A percentile compares a stretch with the other conserved stretches of the same genome.
These are phyloP conservation scores for Cryptosporidium parvum DNA, from an alignment of 169 alveolate genomes.

Conservation along the genomic window DNA sequence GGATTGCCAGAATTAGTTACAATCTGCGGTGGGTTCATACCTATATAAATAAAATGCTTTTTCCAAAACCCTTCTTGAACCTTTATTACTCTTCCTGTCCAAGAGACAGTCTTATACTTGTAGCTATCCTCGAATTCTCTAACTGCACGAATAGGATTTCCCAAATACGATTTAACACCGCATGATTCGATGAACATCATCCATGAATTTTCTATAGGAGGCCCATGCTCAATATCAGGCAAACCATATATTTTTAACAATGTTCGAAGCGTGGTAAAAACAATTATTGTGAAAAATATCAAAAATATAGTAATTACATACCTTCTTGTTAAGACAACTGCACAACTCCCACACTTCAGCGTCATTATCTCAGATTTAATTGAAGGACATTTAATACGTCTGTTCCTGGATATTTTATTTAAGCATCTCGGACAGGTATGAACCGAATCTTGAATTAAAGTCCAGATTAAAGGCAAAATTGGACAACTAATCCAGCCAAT, in stretches of 20 bases:
- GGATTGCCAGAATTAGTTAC: constrained; percentile 61
- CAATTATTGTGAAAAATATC: constrained; percentile 31
- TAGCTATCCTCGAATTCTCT: constrained; percentile 74
- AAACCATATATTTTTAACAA: constrained; percentile 55
- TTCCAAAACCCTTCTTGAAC: constrained; percentile 77
- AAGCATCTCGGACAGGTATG: constrained; percentile 77
- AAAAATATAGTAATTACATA: constrained; percentile 41
- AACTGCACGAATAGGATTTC: constrained; percentile 76
- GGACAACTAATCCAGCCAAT: constrained; percentile 75
- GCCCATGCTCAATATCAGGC: constrained; percentile 76
- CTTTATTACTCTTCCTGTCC: constrained; percentile 77
- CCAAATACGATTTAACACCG: constrained; percentile 75
- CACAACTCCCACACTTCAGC: constrained; percentile 75
- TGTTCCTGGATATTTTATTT: constrained; percentile 69
- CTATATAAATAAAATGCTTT: constrained; percentile 72
- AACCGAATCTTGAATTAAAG: constrained; percentile 77
- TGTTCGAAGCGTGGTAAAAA: constrained; percentile 52
- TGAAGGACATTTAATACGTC: constrained; percentile 73
- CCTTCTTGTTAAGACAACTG: constrained; percentile 75
- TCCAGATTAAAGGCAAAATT: constrained; percentile 73
- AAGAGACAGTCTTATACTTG: constrained; percentile 67
- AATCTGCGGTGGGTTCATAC: constrained; percentile 71
- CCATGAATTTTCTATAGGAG: constrained; percentile 75
- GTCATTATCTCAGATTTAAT: constrained; percentile 76
- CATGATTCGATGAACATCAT: constrained; percentile 66